Evolutionary conservation across 176 grass and related monocot species (phyloP).

Genomic region (Pharus latifolius): DNA sequence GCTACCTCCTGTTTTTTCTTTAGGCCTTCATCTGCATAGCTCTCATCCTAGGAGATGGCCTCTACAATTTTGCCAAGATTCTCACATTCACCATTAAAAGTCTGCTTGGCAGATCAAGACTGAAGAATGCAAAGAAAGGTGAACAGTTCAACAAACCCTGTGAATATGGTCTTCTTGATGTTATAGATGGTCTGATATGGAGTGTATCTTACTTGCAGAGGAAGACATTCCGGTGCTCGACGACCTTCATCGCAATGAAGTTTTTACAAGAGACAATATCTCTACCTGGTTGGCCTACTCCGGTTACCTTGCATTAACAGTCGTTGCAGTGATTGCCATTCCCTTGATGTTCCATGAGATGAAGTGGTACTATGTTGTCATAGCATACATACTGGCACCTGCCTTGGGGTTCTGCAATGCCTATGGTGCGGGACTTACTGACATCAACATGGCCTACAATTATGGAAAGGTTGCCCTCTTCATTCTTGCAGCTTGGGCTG

Average conservation of each 20-base stretch:
- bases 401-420: slow-evolving; percentile 96
- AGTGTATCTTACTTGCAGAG: slow-evolving; percentile 31
- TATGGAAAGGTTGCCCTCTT: slow-evolving; percentile 90
- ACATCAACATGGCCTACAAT: slow-evolving; percentile 98
- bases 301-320: slow-evolving; percentile 47
- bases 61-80: slow-evolving; percentile 95
- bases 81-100: slow-evolving; percentile 45
- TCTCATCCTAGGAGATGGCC: slow-evolving; percentile 81
- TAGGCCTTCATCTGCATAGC: slow-evolving; percentile 95
- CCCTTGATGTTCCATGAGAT: slow-evolving; percentile 82
- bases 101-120: slow-evolving; percentile 37
- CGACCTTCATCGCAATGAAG: slow-evolving; percentile 53
- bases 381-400: slow-evolving; percentile 82
- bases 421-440: slow-evolving; percentile 86
- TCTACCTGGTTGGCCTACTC: slow-evolving; percentile 58
- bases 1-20: slow-evolving; percentile 14
- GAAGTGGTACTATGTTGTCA: slow-evolving; percentile 91
- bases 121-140: slow-evolving; percentile 72
- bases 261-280: slow-evolving; percentile 60
- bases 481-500: slow-evolving; percentile 76
- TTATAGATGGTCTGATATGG: slow-evolving; percentile 3
- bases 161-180: background rate
- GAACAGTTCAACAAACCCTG: background rate
- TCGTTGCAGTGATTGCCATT: slow-evolving; percentile 45
- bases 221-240: slow-evolving; percentile 37